phyloP scores from a whole-genome alignment of 257 asterid genomes.

The Solanum virginianum region DNA sequence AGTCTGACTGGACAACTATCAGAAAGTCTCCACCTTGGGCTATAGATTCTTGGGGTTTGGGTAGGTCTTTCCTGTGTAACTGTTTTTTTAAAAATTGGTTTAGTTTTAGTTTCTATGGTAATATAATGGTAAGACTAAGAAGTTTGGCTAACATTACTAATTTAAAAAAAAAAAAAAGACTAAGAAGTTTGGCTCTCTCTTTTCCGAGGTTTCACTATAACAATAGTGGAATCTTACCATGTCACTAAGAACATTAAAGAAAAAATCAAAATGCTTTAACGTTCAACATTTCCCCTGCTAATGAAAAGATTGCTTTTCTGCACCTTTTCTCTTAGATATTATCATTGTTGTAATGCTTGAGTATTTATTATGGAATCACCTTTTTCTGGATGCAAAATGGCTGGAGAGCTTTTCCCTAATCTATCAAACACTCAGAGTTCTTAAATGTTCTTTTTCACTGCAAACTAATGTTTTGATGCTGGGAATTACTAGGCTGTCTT shows the following conservation, averaged over 20 bases:
- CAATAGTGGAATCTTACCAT: neutral
- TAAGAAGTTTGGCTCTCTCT: neutral
- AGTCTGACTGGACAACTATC: slow-evolving; percentile 81
- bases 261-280: neutral
- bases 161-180: neutral
- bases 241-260: neutral
- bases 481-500: slow-evolving; percentile 66
- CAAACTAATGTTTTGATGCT: neutral
- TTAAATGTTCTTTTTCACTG: neutral
- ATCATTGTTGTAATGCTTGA: neutral
- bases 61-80: slow-evolving; percentile 30
- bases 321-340: neutral
- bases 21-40: slow-evolving; percentile 96
- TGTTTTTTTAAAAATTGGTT: neutral
- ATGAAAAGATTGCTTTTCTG: neutral
- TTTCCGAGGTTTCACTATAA: neutral
- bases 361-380: neutral
- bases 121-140: neutral
- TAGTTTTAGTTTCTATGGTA: neutral
- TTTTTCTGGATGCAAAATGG: neutral
- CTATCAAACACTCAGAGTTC: neutral
- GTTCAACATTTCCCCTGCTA: neutral
- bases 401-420: neutral
- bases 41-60: slow-evolving; percentile 97
- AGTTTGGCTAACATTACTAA: neutral